Evolutionary conservation across 2,329 filamentous ascomycete species (phyloP).

Genomic region (Mollisia scopiformis): DNA sequence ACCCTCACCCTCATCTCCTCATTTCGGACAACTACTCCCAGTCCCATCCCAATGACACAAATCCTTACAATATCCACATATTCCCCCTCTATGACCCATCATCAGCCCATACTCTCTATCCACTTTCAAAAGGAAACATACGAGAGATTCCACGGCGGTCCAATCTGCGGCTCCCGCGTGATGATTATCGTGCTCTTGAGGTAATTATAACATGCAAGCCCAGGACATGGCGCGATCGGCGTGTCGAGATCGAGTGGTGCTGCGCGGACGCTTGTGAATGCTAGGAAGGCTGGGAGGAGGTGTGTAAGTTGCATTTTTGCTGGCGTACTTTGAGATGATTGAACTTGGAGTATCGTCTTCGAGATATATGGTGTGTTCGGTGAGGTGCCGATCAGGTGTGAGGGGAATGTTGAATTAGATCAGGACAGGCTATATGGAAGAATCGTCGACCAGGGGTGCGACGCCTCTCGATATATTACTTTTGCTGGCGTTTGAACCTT

Average conservation of each 20-base stretch:
- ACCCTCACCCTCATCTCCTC: not conserved
- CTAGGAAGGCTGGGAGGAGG: not conserved
- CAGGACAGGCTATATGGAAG: not conserved
- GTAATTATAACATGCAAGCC: not conserved
- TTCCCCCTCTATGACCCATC: not conserved
- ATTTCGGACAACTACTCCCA: not conserved
- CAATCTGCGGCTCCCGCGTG: not conserved
- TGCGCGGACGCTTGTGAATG: not conserved
- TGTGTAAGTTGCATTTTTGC: not conserved
- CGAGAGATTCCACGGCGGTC: not conserved
- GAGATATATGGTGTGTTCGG: not conserved
- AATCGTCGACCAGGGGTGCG: not conserved
- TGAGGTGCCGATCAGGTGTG: not conserved
- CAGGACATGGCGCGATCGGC: not conserved
- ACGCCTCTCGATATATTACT: not conserved
- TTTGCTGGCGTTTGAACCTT: not conserved
- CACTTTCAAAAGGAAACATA: not conserved
- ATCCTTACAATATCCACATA: constrained; percentile 3
- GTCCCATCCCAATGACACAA: not conserved
- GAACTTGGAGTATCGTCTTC: not conserved
- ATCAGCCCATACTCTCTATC: not conserved
- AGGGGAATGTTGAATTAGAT: not conserved
- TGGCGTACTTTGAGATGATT: too few species aligned
- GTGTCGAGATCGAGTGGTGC: not conserved
- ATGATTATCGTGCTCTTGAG: not conserved